These are phyloP conservation scores for Casaregolazyma lundiana DNA, from an alignment of 1,139 yeast species.

Conservation along the genomic window DNA sequence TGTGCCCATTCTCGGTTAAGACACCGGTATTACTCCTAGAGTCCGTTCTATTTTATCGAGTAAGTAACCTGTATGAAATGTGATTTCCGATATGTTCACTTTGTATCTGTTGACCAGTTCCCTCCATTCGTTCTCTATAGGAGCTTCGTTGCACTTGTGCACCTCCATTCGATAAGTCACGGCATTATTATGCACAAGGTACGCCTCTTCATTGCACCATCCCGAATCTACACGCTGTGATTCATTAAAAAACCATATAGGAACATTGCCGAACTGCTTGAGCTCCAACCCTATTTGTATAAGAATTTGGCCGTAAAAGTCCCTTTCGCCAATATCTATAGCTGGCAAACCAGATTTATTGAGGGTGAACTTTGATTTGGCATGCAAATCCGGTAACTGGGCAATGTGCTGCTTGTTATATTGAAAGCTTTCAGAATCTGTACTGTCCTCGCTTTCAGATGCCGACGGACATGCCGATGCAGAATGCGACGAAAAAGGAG, in stretches of 20 bases:
- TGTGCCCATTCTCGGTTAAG: not conserved
- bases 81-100: constrained; percentile 20
- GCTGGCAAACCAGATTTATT: not conserved
- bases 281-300: constrained; percentile 16
- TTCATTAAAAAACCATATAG: constrained; percentile 15
- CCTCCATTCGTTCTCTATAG: constrained; percentile 16
- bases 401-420: too few relatives aligned
- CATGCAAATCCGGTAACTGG: constrained; percentile 13
- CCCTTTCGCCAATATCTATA: constrained; percentile 19
- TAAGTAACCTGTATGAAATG: constrained; percentile 21
- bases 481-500: constrained; percentile 16
- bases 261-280: constrained; percentile 9
- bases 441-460: constrained; percentile 12
- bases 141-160: constrained; percentile 12
- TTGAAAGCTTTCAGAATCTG: too few relatives aligned
- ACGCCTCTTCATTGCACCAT: constrained; percentile 21
- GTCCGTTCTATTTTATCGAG: constrained; percentile 10
- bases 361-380: constrained; percentile 17
- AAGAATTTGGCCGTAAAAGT: constrained; percentile 20
- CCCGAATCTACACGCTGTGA: constrained; percentile 20
- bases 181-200: constrained; percentile 19
- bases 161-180: constrained; percentile 21
- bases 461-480: constrained; percentile 13
- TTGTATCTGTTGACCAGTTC: constrained; percentile 17
- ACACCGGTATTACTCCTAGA: not conserved